Evolutionary conservation across 345 rosid genomes (phyloP), one percentile per base, ranked within the genome.

Genomic region (Cardamine chenopodiifolia): DNA sequence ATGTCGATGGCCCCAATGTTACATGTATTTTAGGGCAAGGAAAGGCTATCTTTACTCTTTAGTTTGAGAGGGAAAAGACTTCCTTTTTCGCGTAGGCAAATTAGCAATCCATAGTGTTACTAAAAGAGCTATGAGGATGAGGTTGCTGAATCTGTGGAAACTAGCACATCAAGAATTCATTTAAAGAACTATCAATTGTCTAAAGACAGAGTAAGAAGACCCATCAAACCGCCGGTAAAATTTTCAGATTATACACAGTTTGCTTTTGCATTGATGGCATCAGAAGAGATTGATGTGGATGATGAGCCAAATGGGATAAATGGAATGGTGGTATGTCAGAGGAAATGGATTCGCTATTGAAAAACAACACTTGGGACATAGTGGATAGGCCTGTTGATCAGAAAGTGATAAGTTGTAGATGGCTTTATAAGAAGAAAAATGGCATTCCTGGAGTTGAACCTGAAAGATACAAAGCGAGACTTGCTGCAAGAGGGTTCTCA

Each of bases 281-380:
- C 39, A 22, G 40, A 45, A 6, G 54, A 10, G 0, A 0, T 44
- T 0, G 9, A 17, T 0, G 29, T 28, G 3, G 29, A 28, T 28
- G 29, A 28, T 2, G 29, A 28, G 5, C 5, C 29, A n/a, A 47
- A 0, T 17, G 23, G 22, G 0, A 0, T 0, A n/a, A n/a, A 1
- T 47, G 52, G 23, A 47, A 18, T 8, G 22, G 4, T 7, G 52
- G 22, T 0, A 17, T 47, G 52, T 7, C 11, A 0, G 52, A 47
- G 3, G 52, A 47, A 0, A 47, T 47, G 20, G 1, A 18, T 1
- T 47, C 20, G 0, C 0, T 47, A 18, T 17, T 3, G 8, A 45
- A 45, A 22, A 18, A 47, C 8, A 1, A 2, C 3, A 47, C 23
- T 0, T 47, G 52, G 52, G 11, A n/a, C 1, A 47, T n/a, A 7